phyloP scores from a whole-genome alignment of 768 basidiomycete genomes.

The Boletus reticuloceps region DNA sequence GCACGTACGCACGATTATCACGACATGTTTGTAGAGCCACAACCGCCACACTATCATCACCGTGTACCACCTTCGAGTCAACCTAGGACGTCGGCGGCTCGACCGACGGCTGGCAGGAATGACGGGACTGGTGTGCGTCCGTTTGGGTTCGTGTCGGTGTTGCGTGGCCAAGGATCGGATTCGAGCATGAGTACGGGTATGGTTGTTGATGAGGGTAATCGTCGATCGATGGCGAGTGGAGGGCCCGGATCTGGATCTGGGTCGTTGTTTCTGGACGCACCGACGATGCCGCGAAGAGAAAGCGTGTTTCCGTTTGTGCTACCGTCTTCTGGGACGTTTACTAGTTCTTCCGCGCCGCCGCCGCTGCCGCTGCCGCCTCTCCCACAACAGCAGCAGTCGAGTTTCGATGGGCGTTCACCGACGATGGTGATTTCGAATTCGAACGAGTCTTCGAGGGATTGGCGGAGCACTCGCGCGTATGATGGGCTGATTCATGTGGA shows the following conservation, averaged over 20 bases:
- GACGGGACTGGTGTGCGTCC: constrained; percentile 13
- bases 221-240: constrained; percentile 5
- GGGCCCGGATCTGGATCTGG: background rate
- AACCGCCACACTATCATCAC: background rate
- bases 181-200: constrained; percentile 12
- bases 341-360: background rate
- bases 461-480: constrained; percentile 12
- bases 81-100: constrained; percentile 2
- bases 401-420: constrained; percentile 5
- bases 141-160: constrained; percentile 11
- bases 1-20: constrained; percentile 1
- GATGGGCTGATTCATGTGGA: constrained; percentile 8
- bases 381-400: background rate
- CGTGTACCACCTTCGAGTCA: constrained; percentile 12
- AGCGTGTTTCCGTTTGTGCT: constrained; percentile 6
- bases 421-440: constrained; percentile 7
- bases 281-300: constrained; percentile 13
- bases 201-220: constrained; percentile 11
- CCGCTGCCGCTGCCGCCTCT: background rate
- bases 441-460: constrained; percentile 12
- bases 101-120: background rate
- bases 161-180: constrained; percentile 18
- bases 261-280: constrained; percentile 6
- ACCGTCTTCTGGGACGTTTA: constrained; percentile 6
- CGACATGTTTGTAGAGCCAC: constrained; percentile 2